phyloP scores from a whole-genome alignment of 2,329 filamentous ascomycete species.

The Chrysosporium keratinophilum region DNA sequence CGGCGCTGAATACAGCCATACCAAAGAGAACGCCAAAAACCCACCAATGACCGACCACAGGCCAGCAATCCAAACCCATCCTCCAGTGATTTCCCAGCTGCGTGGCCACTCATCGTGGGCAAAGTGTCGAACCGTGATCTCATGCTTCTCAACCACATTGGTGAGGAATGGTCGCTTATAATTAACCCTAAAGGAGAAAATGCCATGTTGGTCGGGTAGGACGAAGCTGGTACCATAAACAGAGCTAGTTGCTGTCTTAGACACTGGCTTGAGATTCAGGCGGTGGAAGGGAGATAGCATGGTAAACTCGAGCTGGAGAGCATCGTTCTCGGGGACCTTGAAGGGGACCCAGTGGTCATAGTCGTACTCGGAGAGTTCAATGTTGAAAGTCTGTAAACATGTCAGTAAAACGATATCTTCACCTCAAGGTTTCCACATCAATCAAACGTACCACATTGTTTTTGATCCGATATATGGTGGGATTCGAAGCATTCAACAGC shows the following conservation, averaged over 20 bases:
- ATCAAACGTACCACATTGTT: conserved; percentile 72
- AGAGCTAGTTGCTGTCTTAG: conserved; percentile 55
- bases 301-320: conserved; percentile 87
- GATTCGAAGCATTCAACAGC: conserved; percentile 51
- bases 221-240: conserved; percentile 67
- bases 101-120: conserved; percentile 94
- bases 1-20: conserved; percentile 76
- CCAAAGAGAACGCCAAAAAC: conserved; percentile 70
- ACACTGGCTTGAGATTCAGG: conserved; percentile 54
- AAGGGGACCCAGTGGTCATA: conserved; percentile 68
- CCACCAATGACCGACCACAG: conserved; percentile 73
- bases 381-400: conserved; percentile 59
- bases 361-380: conserved; percentile 78
- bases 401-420: not conserved
- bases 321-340: conserved; percentile 56
- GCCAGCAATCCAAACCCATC: conserved; percentile 89
- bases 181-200: conserved; percentile 97
- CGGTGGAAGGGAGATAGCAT: conserved; percentile 98
- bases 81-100: conserved; percentile 78
- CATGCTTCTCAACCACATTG: conserved; percentile 83
- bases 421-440: not conserved
- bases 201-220: conserved; percentile 92
- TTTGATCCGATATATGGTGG: conserved; percentile 87
- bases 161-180: conserved; percentile 92
- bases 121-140: conserved; percentile 90